Conservation (phyloP, 2,329 filamentous ascomycete genomes). For the Tolypocladium guangdongense region DNA sequence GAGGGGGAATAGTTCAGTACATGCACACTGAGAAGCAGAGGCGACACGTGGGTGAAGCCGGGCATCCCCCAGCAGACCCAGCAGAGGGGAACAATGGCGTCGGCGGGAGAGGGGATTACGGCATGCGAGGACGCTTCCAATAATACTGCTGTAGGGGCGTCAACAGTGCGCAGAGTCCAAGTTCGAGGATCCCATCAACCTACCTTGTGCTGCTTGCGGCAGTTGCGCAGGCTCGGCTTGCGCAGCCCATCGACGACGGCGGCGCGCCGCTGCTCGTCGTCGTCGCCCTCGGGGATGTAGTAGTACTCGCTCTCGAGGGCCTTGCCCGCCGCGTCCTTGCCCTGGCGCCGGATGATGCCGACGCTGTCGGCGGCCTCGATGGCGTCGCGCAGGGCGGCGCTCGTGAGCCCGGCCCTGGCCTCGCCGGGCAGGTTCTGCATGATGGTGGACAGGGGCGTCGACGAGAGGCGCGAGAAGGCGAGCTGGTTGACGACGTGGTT, state of each 20-base stretch:
- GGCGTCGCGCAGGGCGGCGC: constrained; percentile 55
- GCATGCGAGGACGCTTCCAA: constrained; percentile 54
- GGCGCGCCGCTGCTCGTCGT: constrained; percentile 64
- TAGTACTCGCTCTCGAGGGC: constrained; percentile 93
- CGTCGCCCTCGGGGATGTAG: constrained; percentile 81
- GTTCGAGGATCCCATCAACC: constrained; percentile 12
- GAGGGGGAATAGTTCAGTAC: neutral
- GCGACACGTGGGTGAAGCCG: neutral
- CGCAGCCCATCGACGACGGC: constrained; percentile 78
- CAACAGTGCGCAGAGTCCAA: neutral
- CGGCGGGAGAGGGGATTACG: constrained; percentile 21
- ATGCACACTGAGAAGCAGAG: constrained; percentile 1
- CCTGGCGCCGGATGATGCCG: constrained; percentile 78
- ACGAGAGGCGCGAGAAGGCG: constrained; percentile 85
- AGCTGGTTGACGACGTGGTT: constrained; percentile 95
- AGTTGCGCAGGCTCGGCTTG: constrained; percentile 80
- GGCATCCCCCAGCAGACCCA: neutral
- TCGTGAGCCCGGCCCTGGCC: constrained; percentile 46
- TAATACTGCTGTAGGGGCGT: constrained; percentile 48
- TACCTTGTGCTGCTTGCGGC: constrained; percentile 97
- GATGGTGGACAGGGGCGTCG: constrained; percentile 81
- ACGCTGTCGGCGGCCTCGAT: constrained; percentile 69
- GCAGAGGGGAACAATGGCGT: neutral
- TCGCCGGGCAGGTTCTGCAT: constrained; percentile 71
- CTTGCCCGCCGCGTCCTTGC: constrained; percentile 94